phyloP scores from a whole-genome alignment of 306 rosid species.

The Fragaria nilgerrensis region DNA sequence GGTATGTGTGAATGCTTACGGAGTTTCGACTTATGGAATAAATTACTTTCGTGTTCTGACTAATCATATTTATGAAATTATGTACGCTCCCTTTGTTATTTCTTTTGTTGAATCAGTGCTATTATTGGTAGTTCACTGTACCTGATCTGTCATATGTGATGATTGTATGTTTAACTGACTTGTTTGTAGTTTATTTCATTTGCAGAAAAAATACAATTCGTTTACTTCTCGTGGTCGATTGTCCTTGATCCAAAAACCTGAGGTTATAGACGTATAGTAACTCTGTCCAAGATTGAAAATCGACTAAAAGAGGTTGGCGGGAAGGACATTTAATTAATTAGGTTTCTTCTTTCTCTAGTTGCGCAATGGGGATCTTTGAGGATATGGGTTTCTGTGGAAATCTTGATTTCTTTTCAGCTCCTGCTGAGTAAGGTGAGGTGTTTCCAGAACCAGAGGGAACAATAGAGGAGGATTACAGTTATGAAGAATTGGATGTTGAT shows the following conservation, averaged over 20 bases:
- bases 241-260: background rate
- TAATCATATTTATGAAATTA: constrained; percentile 12
- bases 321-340: background rate
- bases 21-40: background rate
- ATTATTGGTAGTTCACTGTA: constrained; percentile 20
- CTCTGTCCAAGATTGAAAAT: constrained; percentile 2
- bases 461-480: constrained; percentile 57
- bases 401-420: constrained; percentile 51
- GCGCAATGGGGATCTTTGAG: constrained; percentile 54
- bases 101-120: constrained; percentile 2
- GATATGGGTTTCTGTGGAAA: constrained; percentile 61
- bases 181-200: constrained; percentile 5
- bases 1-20: background rate
- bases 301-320: background rate
- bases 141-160: constrained; percentile 9
- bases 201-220: background rate
- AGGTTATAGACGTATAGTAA: background rate
- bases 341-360: background rate
- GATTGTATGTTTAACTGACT: background rate
- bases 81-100: background rate
- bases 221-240: background rate
- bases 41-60: background rate
- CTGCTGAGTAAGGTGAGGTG: constrained; percentile 47
- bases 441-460: constrained; percentile 48
- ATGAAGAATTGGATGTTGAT: constrained; percentile 59